Base-by-base conservation (phyloP, 2,329 filamentous ascomycete genomes). In the Shiraia sp. region DNA sequence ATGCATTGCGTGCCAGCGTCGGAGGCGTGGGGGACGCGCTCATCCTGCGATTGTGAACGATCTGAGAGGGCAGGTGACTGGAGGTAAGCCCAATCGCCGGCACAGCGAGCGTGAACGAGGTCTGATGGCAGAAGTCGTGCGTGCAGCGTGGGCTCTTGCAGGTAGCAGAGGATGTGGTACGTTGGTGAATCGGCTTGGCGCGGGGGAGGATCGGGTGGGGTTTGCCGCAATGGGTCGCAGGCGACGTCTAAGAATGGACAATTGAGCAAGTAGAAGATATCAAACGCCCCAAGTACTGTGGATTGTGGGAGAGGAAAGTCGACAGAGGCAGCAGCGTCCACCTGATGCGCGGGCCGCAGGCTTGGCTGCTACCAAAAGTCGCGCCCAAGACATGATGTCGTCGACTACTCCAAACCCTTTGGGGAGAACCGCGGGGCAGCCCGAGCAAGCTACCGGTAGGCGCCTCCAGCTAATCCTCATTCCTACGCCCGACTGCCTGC, bases 11-110 rank as follows among this genome's bases (percentile, higher is more conserved):
- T 41, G 47, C 53, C 37, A 51, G 49, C 33, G 40, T 47, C 29
- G 61, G 19, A 8, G 19, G 51, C 54, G 58, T 65, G 51, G 66
- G 66, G 42, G 66, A 67, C 10, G 51, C 40, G 50, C 62, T 66
- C 66, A 70, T 70, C 36, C 46, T 59, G 49, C 49, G 50, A 47
- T 52, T 31, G 40, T 26, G 45, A 42, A 39, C 28, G 34, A 17
- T 33, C 42, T 39, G 45, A n/a, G 33, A 47, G 47, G 52, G 47
- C 50, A 53, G 49, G 55, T 50, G 53, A 22, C 54, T 47, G 49
- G 35, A 23, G 32, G 42, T 37, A 46, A 55, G 47, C 43, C 51
- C 50, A 39, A 49, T 47, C 33, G 47, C 48, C 57, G 55, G 44
- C 54, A 49, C 30, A 35, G 27, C 14, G 38, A 53, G 49, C 39